Percentiles rank a stretch among this genome's conserved stretches.
phyloP scores from a whole-genome alignment of 1,284 basidiomycete species.

The Tylopilus sp. region DNA sequence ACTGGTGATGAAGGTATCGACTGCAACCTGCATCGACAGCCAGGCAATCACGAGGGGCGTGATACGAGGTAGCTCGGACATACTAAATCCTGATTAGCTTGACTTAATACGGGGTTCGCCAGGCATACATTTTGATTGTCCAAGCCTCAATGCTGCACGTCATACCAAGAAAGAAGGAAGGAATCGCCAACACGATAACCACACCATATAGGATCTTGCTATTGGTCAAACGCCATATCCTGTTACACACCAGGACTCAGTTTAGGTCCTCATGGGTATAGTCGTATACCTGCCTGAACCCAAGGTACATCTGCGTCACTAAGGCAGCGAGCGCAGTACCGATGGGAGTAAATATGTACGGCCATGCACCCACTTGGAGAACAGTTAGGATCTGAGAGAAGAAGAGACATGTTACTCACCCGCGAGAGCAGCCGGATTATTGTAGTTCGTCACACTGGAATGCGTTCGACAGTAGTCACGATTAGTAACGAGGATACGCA shows the following conservation, averaged over 20 bases:
- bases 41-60: conserved; percentile 37
- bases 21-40: conserved; percentile 42
- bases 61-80: conserved; percentile 24
- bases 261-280: neutral
- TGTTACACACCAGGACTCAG: neutral
- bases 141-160: conserved; percentile 23
- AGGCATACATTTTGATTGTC: conserved; percentile 39
- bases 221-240: conserved; percentile 14
- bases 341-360: conserved; percentile 46
- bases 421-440: conserved; percentile 4
- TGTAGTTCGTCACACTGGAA: conserved; percentile 16
- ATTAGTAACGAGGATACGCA: neutral
- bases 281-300: conserved; percentile 4
- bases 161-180: conserved; percentile 39
- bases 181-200: conserved; percentile 35
- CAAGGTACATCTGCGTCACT: conserved; percentile 37
- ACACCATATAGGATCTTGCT: conserved; percentile 29
- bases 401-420: conserved; percentile 3
- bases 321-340: conserved; percentile 45
- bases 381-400: neutral
- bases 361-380: conserved; percentile 31
- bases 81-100: conserved; percentile 16
- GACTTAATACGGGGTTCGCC: neutral
- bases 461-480: neutral
- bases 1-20: conserved; percentile 45